Conservation (phyloP, 306 rosid genomes). For the Quercus variabilis region DNA sequence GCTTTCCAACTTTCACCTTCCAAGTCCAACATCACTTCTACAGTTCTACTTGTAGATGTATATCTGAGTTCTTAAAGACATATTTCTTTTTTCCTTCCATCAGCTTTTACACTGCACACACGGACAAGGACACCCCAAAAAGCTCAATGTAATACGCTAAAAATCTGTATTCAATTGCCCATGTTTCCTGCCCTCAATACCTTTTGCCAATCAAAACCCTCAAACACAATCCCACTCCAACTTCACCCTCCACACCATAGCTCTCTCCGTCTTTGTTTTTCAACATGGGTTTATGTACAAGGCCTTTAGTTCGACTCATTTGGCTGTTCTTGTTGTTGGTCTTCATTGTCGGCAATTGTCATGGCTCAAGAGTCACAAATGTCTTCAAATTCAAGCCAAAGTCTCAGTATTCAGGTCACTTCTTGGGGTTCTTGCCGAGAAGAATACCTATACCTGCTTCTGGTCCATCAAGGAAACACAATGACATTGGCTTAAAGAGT, state of each 20-base stretch:
- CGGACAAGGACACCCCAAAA: constrained; percentile 12
- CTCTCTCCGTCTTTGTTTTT: not conserved
- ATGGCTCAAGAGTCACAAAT: constrained; percentile 46
- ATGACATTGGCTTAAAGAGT: constrained; percentile 65
- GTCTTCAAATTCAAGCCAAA: constrained; percentile 60
- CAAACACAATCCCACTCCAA: constrained; percentile 8
- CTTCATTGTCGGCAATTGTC: constrained; percentile 37
- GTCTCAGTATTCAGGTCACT: constrained; percentile 59
- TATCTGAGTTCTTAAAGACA: constrained; percentile 34
- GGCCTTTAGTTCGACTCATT: constrained; percentile 26
- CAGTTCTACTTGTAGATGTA: constrained; percentile 50
- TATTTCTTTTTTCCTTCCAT: constrained; percentile 10
- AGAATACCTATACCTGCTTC: constrained; percentile 72
- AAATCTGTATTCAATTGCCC: constrained; percentile 26
- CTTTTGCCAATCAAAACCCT: constrained; percentile 20
- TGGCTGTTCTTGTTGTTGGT: constrained; percentile 43
- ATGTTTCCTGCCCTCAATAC: constrained; percentile 25
- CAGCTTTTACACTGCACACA: constrained; percentile 8
- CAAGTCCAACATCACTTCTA: constrained; percentile 22
- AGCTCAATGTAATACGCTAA: constrained; percentile 7
- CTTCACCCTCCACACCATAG: not conserved
- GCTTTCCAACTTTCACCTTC: constrained; percentile 67
- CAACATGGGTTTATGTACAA: constrained; percentile 49
- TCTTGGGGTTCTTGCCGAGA: constrained; percentile 77
- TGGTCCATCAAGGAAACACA: constrained; percentile 94